phyloP scores from a whole-genome alignment of 192 early-diverging fungal species.

The Piromyces sp. region DNA sequence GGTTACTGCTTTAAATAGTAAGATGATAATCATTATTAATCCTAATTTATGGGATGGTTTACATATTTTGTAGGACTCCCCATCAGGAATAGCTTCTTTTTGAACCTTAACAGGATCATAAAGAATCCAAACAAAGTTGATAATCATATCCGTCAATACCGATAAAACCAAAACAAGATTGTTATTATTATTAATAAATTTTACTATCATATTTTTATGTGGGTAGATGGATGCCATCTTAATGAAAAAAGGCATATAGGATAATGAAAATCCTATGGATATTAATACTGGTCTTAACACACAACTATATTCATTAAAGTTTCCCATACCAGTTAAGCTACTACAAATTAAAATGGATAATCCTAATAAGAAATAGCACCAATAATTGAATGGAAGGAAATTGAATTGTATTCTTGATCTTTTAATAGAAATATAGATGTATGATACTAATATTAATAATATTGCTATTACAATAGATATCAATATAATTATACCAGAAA shows the following conservation, averaged over 20 bases:
- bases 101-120: background rate
- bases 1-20: background rate
- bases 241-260: background rate
- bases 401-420: background rate
- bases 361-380: background rate
- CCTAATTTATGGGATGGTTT: background rate
- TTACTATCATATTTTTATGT: background rate
- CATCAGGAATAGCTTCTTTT: background rate
- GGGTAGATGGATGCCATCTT: background rate
- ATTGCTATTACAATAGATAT: background rate
- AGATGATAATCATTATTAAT: background rate
- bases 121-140: background rate
- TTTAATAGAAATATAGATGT: background rate
- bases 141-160: background rate
- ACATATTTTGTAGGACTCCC: background rate
- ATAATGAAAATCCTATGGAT: background rate
- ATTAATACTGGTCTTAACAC: background rate
- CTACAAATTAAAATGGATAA: background rate
- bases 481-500: background rate
- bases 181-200: background rate
- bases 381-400: background rate
- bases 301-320: background rate
- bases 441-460: background rate
- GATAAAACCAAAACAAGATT: background rate
- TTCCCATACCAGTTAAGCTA: background rate